Conservation (phyloP, 2,329 filamentous ascomycete genomes). For the Thelonectria discophora region DNA sequence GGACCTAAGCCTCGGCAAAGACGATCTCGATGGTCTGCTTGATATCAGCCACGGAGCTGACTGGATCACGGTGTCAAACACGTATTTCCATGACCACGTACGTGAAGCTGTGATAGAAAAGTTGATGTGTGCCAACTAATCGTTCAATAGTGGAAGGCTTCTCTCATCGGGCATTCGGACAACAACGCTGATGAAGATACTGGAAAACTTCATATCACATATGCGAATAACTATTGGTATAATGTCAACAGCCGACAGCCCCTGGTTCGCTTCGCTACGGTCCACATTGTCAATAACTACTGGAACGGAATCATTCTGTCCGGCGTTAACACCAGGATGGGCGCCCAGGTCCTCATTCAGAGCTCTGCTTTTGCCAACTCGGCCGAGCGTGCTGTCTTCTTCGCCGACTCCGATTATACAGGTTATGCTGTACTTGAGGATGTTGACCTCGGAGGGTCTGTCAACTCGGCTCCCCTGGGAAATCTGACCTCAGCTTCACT, state of each 20-base stretch:
- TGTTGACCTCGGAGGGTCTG: conserved; percentile 51
- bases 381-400: conserved; percentile 49
- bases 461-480: conserved; percentile 54
- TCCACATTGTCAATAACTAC: conserved; percentile 65
- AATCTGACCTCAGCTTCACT: conserved; percentile 64
- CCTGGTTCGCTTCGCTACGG: conserved; percentile 72
- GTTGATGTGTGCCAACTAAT: background rate
- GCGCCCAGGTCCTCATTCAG: conserved; percentile 65
- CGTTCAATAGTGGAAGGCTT: conserved; percentile 59
- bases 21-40: conserved; percentile 74
- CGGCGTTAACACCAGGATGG: conserved; percentile 65
- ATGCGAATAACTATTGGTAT: conserved; percentile 71
- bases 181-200: conserved; percentile 64
- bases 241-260: conserved; percentile 72
- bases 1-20: conserved; percentile 68
- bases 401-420: conserved; percentile 51
- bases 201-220: conserved; percentile 70
- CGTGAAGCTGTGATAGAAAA: background rate
- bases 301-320: conserved; percentile 53
- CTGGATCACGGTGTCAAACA: conserved; percentile 60
- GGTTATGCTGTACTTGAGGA: conserved; percentile 56
- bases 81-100: conserved; percentile 46
- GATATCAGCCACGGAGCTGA: conserved; percentile 71
- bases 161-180: conserved; percentile 68
- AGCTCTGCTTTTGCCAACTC: conserved; percentile 59